Percentiles rank a stretch among this genome's conserved stretches.
These are phyloP conservation scores for Neostapfia colusana DNA, from an alignment of 176 grass and related monocot species.

Conservation along the genomic window DNA sequence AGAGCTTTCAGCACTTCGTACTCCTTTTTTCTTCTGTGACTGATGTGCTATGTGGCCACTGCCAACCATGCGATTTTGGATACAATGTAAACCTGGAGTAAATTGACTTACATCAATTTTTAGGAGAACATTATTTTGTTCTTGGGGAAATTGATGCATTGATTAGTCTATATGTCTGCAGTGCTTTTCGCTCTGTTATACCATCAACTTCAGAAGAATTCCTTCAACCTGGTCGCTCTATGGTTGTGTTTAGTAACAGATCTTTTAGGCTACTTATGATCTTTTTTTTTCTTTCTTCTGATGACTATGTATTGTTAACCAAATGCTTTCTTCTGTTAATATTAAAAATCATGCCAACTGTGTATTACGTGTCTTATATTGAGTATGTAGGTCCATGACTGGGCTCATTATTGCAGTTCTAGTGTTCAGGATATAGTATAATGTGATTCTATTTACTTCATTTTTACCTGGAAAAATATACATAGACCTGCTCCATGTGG, in stretches of 20 bases:
- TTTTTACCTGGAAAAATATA: neutral
- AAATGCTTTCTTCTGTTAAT: neutral
- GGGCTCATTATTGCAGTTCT: neutral
- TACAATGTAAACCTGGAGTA: neutral
- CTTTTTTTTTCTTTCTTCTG: neutral
- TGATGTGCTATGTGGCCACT: neutral
- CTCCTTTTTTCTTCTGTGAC: too few species aligned
- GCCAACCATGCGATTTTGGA: neutral
- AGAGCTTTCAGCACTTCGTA: too few species aligned
- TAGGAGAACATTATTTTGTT: neutral
- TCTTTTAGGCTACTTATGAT: neutral
- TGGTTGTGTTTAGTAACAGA: neutral
- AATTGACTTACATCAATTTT: neutral
- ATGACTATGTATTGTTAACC: neutral
- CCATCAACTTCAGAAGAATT: neutral
- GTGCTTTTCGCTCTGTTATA: neutral
- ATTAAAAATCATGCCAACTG: neutral
- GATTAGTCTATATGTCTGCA: neutral
- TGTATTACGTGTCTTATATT: neutral
- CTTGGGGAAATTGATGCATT: neutral
- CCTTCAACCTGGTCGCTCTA: neutral
- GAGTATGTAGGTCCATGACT: neutral
- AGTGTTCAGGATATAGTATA: neutral
- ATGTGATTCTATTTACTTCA: neutral
- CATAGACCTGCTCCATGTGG: neutral